Base-by-base conservation (phyloP, 2,329 filamentous ascomycete species). In the Arachnomyces sp. region DNA sequence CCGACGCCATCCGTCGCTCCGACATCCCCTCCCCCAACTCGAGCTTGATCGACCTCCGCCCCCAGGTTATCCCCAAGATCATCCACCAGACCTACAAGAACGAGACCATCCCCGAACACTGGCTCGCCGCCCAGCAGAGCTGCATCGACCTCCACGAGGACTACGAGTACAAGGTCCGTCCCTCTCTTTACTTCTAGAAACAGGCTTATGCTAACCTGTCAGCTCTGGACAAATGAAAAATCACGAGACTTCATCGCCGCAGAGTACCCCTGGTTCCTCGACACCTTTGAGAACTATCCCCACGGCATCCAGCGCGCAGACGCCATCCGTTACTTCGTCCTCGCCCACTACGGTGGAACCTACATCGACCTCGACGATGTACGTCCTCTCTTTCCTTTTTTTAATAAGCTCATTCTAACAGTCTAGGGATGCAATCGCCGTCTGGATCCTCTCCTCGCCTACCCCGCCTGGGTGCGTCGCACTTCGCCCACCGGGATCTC, bases 361-460 rank as follows among this genome's bases (percentile, higher is more conserved):
- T 90, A 90, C 61, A 79, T 90, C 50, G 85, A 92, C 55, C 66
- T 90, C 35, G 85, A 92, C 60, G 80, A 80, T 60, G 74, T 76
- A 60, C 33, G 74, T 57, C 28, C 40, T 34, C 14, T 34, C 45
- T 21, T 7, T 25, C 15, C 13, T 7, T 7, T 38, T 18, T 17
- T 30, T 35, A 14, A 28, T 7, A n/a, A 21, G 11, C 30, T 48
- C 53, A 33, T 53, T 39, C 15, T 39, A 25, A 47, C 25, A 32
- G 34, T 35, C 9, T 36, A 80, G 77, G 82, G 82, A 51, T 86
- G 82, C 67, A 75, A 79, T 50, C 74, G 78, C 43, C 74, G 74
- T 36, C 71, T 85, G 35, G 82, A 85, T 52, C 80, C 80, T 39
- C 72, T 84, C 11, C 75, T 83, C 42, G 69, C 72, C 37, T 86